phyloP scores from a whole-genome alignment of 2,329 filamentous ascomycete species.

The Pestalotiopsis sp. region DNA sequence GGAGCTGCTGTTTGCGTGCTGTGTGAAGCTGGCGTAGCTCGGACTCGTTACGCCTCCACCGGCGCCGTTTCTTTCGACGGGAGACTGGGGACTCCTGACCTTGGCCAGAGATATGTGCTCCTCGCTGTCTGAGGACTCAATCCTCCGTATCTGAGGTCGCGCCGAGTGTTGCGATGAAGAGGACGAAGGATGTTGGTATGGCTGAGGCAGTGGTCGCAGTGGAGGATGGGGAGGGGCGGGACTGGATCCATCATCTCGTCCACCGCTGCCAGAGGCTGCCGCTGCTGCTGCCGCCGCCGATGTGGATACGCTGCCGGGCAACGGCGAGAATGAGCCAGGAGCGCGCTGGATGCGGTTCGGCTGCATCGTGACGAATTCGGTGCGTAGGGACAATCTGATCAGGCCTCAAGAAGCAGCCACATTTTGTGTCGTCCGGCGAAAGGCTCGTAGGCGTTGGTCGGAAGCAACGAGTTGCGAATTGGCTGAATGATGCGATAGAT shows the following conservation, averaged over 20 bases:
- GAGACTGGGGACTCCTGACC: slow-evolving; percentile 41
- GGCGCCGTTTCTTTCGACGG: slow-evolving; percentile 19
- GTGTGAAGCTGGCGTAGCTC: slow-evolving; percentile 51
- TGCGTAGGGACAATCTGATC: not conserved
- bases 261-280: slow-evolving; percentile 13
- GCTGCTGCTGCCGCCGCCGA: slow-evolving; percentile 26
- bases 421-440: not conserved
- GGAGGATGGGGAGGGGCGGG: slow-evolving; percentile 14
- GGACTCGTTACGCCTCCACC: slow-evolving; percentile 42
- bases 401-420: not conserved
- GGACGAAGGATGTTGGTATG: slow-evolving; percentile 31
- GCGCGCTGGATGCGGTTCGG: slow-evolving; percentile 33
- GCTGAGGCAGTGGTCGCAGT: slow-evolving; percentile 24
- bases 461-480: not conserved
- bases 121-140: slow-evolving; percentile 51
- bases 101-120: slow-evolving; percentile 48
- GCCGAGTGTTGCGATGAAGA: slow-evolving; percentile 26
- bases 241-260: not conserved
- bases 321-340: slow-evolving; percentile 57
- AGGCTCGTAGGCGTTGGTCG: not conserved
- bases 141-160: slow-evolving; percentile 43
- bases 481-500: not conserved
- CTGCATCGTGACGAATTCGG: slow-evolving; percentile 27
- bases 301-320: slow-evolving; percentile 38
- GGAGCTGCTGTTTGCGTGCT: slow-evolving; percentile 50